These are phyloP conservation scores for Venturiaceae sp. DNA, from an alignment of 2,329 filamentous ascomycete species.

Conservation along the genomic window DNA sequence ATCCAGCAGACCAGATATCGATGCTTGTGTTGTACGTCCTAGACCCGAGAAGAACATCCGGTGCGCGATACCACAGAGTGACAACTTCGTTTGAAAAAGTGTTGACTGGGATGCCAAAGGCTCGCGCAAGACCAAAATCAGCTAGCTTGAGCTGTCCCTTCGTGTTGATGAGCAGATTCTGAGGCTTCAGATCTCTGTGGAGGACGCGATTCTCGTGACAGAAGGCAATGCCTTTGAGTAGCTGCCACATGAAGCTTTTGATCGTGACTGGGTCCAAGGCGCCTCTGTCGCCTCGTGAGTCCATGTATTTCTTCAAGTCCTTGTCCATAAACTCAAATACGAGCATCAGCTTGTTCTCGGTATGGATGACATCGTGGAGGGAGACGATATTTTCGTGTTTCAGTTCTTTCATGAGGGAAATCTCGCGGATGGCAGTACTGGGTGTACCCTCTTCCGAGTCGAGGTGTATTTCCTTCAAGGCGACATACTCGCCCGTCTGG, in stretches of 20 bases:
- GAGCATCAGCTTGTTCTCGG: slow-evolving; percentile 98
- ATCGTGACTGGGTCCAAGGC: slow-evolving; percentile 83
- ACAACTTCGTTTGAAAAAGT: slow-evolving; percentile 98
- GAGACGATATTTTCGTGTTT: slow-evolving; percentile 98
- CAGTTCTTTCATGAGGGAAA: slow-evolving; percentile 97
- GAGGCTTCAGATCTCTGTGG: slow-evolving; percentile 90
- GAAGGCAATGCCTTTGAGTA: slow-evolving; percentile 91
- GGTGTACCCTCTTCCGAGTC: slow-evolving; percentile 98
- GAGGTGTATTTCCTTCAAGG: slow-evolving; percentile 96
- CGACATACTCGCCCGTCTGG: slow-evolving; percentile 92
- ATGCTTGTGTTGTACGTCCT: slow-evolving; percentile 99
- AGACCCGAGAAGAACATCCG: slow-evolving; percentile 87
- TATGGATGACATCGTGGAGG: slow-evolving; percentile 97
- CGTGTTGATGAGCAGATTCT: slow-evolving; percentile 91
- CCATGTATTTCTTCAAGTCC: slow-evolving; percentile 98
- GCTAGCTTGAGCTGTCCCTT: slow-evolving; percentile 86
- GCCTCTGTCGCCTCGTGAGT: slow-evolving; percentile 79
- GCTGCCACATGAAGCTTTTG: slow-evolving; percentile 99
- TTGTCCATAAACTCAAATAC: slow-evolving; percentile 99
- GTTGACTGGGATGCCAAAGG: slow-evolving; percentile 95
- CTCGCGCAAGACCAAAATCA: slow-evolving; percentile 87
- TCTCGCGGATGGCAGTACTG: slow-evolving; percentile 94
- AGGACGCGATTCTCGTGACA: slow-evolving; percentile 96
- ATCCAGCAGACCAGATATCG: slow-evolving; percentile 97
- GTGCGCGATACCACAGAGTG: slow-evolving; percentile 94